phyloP scores from a whole-genome alignment of 345 rosid species.

The Arabidopsis suecica region DNA sequence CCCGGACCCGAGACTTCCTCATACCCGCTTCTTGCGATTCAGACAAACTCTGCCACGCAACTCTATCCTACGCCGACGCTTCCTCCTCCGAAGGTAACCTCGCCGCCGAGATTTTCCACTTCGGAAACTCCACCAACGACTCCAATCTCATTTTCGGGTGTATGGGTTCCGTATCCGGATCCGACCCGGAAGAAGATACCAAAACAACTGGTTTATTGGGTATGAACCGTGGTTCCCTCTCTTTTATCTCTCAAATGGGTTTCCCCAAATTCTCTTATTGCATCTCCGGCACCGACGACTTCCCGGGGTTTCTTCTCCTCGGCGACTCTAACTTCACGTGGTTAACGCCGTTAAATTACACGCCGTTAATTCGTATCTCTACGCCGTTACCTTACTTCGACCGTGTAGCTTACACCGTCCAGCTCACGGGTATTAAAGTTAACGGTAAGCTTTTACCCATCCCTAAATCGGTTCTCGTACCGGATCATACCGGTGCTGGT shows the following conservation, averaged over 20 bases:
- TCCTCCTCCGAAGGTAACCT: conserved; percentile 89
- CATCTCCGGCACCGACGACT: conserved; percentile 69
- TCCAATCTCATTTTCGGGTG: conserved; percentile 76
- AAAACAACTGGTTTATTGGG: conserved; percentile 82
- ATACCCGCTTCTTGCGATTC: conserved; percentile 88
- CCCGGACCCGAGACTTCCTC: conserved; percentile 71
- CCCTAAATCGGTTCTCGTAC: conserved; percentile 65
- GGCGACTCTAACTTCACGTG: conserved; percentile 77
- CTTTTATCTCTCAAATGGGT: conserved; percentile 80
- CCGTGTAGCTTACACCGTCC: conserved; percentile 89
- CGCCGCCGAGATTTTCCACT: conserved; percentile 64
- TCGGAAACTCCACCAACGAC: conserved; percentile 57
- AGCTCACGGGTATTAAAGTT: conserved; percentile 85
- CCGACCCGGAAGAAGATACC: conserved; percentile 70
- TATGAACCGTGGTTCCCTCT: conserved; percentile 90
- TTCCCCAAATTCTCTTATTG: conserved; percentile 89
- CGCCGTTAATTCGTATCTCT: conserved; percentile 70
- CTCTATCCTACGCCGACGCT: conserved; percentile 81
- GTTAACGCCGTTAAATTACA: conserved; percentile 68
- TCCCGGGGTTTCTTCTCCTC: conserved; percentile 75
- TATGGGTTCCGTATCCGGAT: conserved; percentile 75
- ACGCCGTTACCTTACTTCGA: conserved; percentile 81
- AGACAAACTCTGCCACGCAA: conserved; percentile 75
- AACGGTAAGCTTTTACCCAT: conserved; percentile 58
- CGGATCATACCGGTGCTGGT: conserved; percentile 96